Conservation (phyloP, 805 yeast species). For the Wickerhamomyces sydowiorum region DNA sequence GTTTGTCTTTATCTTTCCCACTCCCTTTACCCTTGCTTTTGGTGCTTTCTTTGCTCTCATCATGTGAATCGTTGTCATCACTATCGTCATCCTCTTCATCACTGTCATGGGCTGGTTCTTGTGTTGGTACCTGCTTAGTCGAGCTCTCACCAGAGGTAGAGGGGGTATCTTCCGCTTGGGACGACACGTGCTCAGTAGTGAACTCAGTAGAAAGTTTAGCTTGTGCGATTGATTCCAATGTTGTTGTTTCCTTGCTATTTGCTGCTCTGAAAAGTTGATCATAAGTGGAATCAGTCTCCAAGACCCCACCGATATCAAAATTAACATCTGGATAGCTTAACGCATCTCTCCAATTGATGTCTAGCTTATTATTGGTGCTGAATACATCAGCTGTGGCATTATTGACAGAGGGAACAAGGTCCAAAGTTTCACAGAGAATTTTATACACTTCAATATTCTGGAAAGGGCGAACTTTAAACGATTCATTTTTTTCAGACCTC, state of each 20-base stretch:
- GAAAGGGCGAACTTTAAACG: constrained; percentile 49
- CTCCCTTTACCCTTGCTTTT: constrained; percentile 9
- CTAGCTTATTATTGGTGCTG: constrained; percentile 24
- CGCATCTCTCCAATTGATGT: constrained; percentile 41
- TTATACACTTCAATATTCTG: constrained; percentile 69
- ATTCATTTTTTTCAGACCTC: constrained; percentile 12
- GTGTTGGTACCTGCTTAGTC: neutral
- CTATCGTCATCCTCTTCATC: constrained; percentile 1
- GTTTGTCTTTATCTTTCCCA: constrained; percentile 6
- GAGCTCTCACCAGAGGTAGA: no score
- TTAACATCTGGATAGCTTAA: constrained; percentile 44
- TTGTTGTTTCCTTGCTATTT: constrained; percentile 8
- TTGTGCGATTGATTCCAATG: constrained; percentile 6
- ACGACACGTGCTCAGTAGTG: no score
- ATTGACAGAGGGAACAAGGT: constrained; percentile 45
- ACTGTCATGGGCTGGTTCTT: neutral
- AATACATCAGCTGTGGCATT: constrained; percentile 44
- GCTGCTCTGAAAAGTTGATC: constrained; percentile 32
- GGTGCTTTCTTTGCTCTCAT: constrained; percentile 14
- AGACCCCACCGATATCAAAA: constrained; percentile 35
- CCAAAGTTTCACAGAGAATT: constrained; percentile 62
- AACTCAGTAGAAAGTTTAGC: no score
- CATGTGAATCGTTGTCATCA: constrained; percentile 9
- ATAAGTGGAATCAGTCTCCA: constrained; percentile 44
- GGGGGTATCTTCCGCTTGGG: no score